A percentile compares a stretch with the other conserved stretches of the same genome.
Conservation (phyloP, 2,329 filamentous ascomycete species). For the Fusarium sp. region DNA sequence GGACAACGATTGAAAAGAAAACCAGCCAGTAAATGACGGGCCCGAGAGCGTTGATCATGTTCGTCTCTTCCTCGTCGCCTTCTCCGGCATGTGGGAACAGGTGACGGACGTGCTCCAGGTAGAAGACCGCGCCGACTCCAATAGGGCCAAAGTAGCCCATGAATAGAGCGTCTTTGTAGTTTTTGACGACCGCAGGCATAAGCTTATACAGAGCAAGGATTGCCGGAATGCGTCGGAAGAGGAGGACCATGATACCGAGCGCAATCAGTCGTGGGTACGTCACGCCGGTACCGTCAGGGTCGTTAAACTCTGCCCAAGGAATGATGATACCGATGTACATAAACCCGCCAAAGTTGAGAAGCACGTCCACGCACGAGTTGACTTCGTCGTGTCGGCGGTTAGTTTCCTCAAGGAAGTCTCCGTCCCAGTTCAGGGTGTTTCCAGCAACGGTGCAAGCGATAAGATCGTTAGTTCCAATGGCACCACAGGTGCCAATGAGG, state of each 20-base stretch:
- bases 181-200: constrained; percentile 63
- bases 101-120: constrained; percentile 66
- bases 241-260: constrained; percentile 64
- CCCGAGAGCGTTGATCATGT: constrained; percentile 51
- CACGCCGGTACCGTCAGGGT: constrained; percentile 64
- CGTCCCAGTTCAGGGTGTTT: constrained; percentile 71
- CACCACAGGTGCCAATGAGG: constrained; percentile 67
- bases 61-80: constrained; percentile 50
- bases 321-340: constrained; percentile 69
- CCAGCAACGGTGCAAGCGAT: constrained; percentile 72
- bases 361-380: constrained; percentile 67
- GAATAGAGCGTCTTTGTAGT: constrained; percentile 69
- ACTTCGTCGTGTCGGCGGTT: constrained; percentile 70
- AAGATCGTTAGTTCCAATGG: constrained; percentile 69
- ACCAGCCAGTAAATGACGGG: constrained; percentile 58
- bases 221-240: constrained; percentile 68
- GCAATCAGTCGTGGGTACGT: constrained; percentile 62
- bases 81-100: constrained; percentile 53
- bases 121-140: constrained; percentile 81
- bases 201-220: constrained; percentile 66
- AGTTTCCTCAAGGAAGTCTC: constrained; percentile 67
- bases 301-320: constrained; percentile 67
- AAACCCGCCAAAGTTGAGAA: constrained; percentile 71
- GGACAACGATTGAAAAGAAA: constrained; percentile 43
- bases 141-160: constrained; percentile 81